Evolutionary conservation across 2,329 filamentous ascomycete species (phyloP).

Genomic region (Botryosphaeria dothidea): DNA sequence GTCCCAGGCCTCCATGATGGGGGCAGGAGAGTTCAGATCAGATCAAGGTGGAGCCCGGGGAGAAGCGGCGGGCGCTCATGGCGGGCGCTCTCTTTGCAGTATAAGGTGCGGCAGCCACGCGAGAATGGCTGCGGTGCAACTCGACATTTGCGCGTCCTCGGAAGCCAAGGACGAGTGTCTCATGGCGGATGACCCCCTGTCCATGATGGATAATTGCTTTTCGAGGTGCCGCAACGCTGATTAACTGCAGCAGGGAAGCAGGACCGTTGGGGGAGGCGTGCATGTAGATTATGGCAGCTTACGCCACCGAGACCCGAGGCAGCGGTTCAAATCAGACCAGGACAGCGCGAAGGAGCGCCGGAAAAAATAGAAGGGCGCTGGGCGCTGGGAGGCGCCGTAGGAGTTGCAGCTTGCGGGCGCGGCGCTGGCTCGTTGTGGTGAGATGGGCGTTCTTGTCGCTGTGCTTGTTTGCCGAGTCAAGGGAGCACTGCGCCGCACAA

Average conservation of each 20-base stretch:
- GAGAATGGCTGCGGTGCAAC: background rate
- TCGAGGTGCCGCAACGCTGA: background rate
- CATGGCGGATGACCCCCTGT: background rate
- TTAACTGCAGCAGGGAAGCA: background rate
- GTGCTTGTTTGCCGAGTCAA: conserved; percentile 7
- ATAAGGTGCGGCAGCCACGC: conserved; percentile 1
- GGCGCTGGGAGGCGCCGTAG: background rate
- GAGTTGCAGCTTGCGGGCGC: background rate
- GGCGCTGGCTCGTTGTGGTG: background rate
- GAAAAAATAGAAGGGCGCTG: background rate
- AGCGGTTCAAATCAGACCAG: background rate
- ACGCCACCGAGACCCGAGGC: background rate
- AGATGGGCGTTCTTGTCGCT: background rate
- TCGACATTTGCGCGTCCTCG: background rate
- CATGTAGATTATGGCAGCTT: background rate
- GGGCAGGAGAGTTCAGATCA: background rate
- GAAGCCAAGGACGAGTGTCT: background rate
- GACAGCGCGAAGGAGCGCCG: background rate
- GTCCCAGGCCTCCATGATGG: conserved; percentile 25
- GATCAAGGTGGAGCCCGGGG: background rate
- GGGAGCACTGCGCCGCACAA: background rate
- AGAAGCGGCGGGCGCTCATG: background rate
- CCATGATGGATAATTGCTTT: conserved; percentile 2
- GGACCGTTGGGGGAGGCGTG: background rate
- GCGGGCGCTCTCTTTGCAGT: background rate